Conservation (phyloP, 768 basidiomycete genomes). For the Tylopilus felleus region DNA sequence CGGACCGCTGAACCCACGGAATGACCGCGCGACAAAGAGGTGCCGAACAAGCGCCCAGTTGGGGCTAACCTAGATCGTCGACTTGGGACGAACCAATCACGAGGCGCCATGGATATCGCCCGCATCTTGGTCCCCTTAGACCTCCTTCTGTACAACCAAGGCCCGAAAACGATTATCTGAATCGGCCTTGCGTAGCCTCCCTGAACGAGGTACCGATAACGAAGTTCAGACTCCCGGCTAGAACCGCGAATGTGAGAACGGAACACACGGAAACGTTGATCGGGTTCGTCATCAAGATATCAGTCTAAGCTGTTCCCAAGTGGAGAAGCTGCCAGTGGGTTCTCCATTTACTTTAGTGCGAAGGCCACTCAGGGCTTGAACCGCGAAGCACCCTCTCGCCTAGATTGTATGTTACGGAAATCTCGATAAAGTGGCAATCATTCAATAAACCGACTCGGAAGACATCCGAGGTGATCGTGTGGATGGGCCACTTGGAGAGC, state of each 20-base stretch:
- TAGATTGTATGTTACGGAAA: conserved; percentile 5
- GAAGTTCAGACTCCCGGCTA: conserved; percentile 1
- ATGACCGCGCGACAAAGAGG: conserved; percentile 14
- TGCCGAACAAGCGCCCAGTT: not conserved
- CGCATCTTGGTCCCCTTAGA: not conserved
- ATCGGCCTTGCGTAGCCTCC: conserved; percentile 5
- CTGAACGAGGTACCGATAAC: not conserved
- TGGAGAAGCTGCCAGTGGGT: too few species aligned
- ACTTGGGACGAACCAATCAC: not conserved
- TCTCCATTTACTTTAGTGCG: conserved; percentile 1
- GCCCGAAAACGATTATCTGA: not conserved
- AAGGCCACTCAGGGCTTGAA: not conserved
- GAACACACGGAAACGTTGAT: not conserved
- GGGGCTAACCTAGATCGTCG: not conserved
- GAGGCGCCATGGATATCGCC: not conserved
- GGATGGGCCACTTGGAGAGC: conserved; percentile 1
- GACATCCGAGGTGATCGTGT: conserved; percentile 33
- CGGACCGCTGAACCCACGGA: conserved; percentile 1
- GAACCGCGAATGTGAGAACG: conserved; percentile 14
- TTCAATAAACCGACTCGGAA: conserved; percentile 12
- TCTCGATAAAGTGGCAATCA: conserved; percentile 20
- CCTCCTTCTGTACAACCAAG: not conserved
- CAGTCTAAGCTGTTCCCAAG: not conserved
- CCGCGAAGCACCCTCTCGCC: not conserved
- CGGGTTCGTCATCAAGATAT: not conserved